Base-by-base conservation (phyloP, 148 eudicot genomes). In the Spergularia bocconei region DNA sequence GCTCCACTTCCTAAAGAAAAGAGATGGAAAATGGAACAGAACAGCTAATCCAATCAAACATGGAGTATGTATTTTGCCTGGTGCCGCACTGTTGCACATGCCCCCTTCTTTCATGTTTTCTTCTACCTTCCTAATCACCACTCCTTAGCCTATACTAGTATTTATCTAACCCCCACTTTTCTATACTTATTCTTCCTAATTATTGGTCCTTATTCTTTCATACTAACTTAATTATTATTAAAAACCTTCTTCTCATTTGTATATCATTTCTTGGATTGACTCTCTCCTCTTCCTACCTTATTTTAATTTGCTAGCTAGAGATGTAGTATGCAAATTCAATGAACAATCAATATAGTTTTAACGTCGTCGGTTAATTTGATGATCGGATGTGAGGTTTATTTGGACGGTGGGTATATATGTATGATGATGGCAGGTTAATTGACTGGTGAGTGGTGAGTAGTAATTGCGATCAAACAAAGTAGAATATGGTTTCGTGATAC, bases 11-110 rank as follows among this genome's bases (percentile, higher is more conserved):
- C 38, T 58, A 25, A 47, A 59, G 29, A 38, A 55, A 70, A 69
- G 63, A 16, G 33, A 29, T n/a, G n/a, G n/a, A 50, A 48, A 63
- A 56, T n/a, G 66, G 51, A 69, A 29, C 33, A 3, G 29, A 67
- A 71, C 77, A 81, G 83, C 83, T 81, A 76, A 66, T 79, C 73
- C 72, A 75, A 75, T 75, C 36, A 75, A 74, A 75, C 57, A 70
- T 23, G 10, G 48, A 29, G 36, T 29, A 29, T 29, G 50, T 54
- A 58, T 70, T 25, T 69, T 58, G 33, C 56, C 60, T 63, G 48
- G 51, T 69, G 65, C 21, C 58, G 47, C 48, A 65, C 66, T 81
- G 68, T 72, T 66, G 29, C 83, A 80, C 83, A 80, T 76, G 83
- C 72, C 47, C 14, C 8, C 60, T 53, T 69, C 14, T 67, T 16